Base-by-base conservation (phyloP, 2,329 filamentous ascomycete genomes). In the Drechslerella coelobrocha region DNA sequence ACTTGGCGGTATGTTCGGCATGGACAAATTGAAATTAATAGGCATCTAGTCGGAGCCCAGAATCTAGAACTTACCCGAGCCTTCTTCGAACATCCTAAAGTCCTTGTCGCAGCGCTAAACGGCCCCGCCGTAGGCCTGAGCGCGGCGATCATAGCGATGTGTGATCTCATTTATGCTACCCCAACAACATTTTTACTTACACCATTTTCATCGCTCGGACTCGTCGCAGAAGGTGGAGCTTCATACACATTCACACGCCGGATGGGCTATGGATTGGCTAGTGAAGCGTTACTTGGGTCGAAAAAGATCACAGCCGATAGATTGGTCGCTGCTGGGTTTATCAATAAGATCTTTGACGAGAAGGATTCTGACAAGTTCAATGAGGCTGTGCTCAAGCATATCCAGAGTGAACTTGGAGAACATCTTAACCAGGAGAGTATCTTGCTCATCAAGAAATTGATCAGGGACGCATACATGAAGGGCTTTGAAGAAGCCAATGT, bases 41-140 rank as follows among this genome's bases (percentile, higher is more conserved):
- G 21, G n/a, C 14, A n/a, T 55, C 82, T 78, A 77, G 96, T 97
- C 80, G 89, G 91, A 9, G 83, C 88, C 74, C 89, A 89, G 83
- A 97, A 97, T 83, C 85, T 97, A 62, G 90, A 96, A 83, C 85
- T 91, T 76, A 94, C 92, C 1, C 88, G 91, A 76, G 88, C 91
- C 75, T 96, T 97, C 82, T 92, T 94, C 82, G 88, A 87, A 12
- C 94, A 97, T 81, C 90, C 92, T 75, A 97, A 97, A 81, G 89
- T 97, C 80, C 89, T 97, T 23, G 85, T 97, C 69, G 88, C 88
- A 0, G 94, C 91, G 0, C 87, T 97, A 74, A 97, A 97, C 81
- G 94, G 93, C 2, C 94, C 94, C 4, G 92, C 88, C 9, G 84
- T 99, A 57, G 94, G 94, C 4, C 87, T 97, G 29, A 90, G 89